Percentiles rank a stretch among this genome's conserved stretches.
These are phyloP conservation scores for Blastomyces parvus DNA, from an alignment of 2,329 filamentous ascomycete species.

Conservation along the genomic window DNA sequence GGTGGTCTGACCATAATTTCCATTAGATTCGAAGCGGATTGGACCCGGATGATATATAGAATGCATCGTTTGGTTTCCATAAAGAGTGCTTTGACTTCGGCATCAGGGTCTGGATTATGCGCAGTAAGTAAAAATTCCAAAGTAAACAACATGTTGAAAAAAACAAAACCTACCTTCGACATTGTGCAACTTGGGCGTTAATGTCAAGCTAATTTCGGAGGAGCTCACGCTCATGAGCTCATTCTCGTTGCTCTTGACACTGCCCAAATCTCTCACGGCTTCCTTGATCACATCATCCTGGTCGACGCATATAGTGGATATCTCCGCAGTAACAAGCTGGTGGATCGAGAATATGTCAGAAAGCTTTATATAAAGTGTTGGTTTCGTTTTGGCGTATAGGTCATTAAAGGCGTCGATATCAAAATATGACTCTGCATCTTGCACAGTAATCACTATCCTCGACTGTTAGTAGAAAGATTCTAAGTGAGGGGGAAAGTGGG, in stretches of 20 bases:
- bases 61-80: constrained; percentile 98
- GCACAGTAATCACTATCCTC: constrained; percentile 61
- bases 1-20: constrained; percentile 92
- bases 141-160: background rate
- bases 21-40: constrained; percentile 82
- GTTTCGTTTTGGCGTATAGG: constrained; percentile 89
- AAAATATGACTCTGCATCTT: constrained; percentile 81
- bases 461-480: constrained; percentile 31
- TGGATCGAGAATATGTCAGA: constrained; percentile 95
- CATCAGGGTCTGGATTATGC: constrained; percentile 62
- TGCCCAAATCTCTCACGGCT: constrained; percentile 86
- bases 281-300: constrained; percentile 84
- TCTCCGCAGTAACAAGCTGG: constrained; percentile 70
- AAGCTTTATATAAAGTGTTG: constrained; percentile 99
- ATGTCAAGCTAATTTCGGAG: constrained; percentile 79
- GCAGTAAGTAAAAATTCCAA: background rate
- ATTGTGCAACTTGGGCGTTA: constrained; percentile 82
- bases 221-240: constrained; percentile 82
- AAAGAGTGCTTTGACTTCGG: constrained; percentile 81
- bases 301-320: constrained; percentile 64
- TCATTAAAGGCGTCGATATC: constrained; percentile 99
- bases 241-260: constrained; percentile 90
- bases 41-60: constrained; percentile 93
- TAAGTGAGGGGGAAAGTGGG: background rate
- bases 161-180: constrained; percentile 50